These are phyloP conservation scores for Kodamaea suecica DNA, from an alignment of 1,139 yeast species.

Conservation along the genomic window DNA sequence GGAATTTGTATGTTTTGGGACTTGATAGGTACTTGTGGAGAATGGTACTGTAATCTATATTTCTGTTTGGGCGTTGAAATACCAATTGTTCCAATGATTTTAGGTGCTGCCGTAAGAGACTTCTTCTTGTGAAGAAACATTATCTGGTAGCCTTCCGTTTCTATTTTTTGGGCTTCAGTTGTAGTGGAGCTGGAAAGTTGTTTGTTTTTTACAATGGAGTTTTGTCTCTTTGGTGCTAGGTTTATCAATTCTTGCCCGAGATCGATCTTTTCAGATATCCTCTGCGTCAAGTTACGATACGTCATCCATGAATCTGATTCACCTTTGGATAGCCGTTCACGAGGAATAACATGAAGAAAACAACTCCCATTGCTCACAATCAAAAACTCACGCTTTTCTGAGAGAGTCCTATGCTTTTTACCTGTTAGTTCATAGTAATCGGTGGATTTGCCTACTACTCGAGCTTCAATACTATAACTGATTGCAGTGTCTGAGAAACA, in stretches of 20 bases:
- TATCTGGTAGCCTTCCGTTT: conserved; percentile 8
- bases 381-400: conserved; percentile 21
- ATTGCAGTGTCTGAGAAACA: conserved; percentile 32
- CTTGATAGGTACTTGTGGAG: conserved; percentile 8
- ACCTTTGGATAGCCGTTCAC: background rate
- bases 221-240: conserved; percentile 3
- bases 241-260: conserved; percentile 13
- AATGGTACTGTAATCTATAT: conserved; percentile 16
- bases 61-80: conserved; percentile 17
- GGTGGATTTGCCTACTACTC: conserved; percentile 33
- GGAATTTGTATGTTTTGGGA: conserved; percentile 13
- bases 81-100: conserved; percentile 20
- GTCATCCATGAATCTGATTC: conserved; percentile 13
- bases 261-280: conserved; percentile 18
- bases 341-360: conserved; percentile 23
- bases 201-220: conserved; percentile 4
- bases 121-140: conserved; percentile 21
- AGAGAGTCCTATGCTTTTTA: conserved; percentile 13
- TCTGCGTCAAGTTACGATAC: conserved; percentile 16
- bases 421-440: conserved; percentile 18
- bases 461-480: conserved; percentile 34
- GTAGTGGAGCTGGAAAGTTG: conserved; percentile 1
- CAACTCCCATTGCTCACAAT: conserved; percentile 23
- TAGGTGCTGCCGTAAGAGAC: conserved; percentile 20
- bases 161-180: background rate